Conservation (phyloP, 2,329 filamentous ascomycete genomes). For the Aspergillus tanneri region DNA sequence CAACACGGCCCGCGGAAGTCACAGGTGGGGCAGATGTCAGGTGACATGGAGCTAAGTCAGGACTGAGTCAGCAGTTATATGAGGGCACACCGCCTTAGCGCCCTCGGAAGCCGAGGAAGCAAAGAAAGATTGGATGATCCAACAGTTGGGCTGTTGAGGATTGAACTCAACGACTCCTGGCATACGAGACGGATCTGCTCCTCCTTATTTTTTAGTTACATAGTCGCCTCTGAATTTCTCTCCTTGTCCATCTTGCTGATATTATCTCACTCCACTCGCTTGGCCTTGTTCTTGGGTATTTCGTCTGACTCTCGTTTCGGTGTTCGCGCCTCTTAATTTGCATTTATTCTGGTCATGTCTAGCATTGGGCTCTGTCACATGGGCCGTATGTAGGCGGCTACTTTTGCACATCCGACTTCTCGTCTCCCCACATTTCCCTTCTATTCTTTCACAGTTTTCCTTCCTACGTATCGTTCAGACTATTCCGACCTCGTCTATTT, state of each 20-base stretch:
- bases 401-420: conserved; percentile 16
- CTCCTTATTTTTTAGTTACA: not conserved
- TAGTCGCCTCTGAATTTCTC: not conserved
- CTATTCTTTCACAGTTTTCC: conserved; percentile 3
- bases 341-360: conserved; percentile 1
- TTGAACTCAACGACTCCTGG: conserved; percentile 1
- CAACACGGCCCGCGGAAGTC: conserved; percentile 7
- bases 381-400: conserved; percentile 35
- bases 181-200: not conserved
- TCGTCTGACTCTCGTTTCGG: conserved; percentile 8
- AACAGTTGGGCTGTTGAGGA: conserved; percentile 21
- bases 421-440: conserved; percentile 10
- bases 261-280: conserved; percentile 13
- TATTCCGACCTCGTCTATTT: conserved; percentile 6
- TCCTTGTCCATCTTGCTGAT: not conserved
- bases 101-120: conserved; percentile 6
- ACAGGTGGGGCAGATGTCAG: conserved; percentile 3
- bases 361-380: conserved; percentile 35
- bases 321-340: no score
- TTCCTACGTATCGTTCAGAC: conserved; percentile 7
- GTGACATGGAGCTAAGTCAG: conserved; percentile 7
- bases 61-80: conserved; percentile 2
- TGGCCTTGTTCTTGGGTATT: conserved; percentile 6
- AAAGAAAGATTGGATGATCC: not conserved
- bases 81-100: conserved; percentile 9